Percentiles rank a stretch among this genome's conserved stretches.
These are phyloP conservation scores for Acephala macrosclerotiorum DNA, from an alignment of 2,329 filamentous ascomycete species.

Conservation along the genomic window DNA sequence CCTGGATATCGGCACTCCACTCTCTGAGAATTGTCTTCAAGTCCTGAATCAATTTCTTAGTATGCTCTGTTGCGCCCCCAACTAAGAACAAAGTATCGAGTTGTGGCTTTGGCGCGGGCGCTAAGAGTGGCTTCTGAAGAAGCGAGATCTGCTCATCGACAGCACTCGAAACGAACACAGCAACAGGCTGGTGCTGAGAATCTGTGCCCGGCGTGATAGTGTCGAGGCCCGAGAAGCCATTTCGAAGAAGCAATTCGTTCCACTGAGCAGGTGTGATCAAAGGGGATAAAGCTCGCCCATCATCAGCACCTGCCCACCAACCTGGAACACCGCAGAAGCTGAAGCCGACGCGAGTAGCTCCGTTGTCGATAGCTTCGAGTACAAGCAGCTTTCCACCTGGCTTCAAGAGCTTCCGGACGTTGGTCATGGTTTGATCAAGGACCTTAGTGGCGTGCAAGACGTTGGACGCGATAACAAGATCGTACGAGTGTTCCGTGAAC, in stretches of 20 bases:
- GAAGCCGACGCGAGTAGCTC: conserved; percentile 37
- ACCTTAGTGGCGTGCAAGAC: conserved; percentile 37
- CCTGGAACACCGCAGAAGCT: conserved; percentile 43
- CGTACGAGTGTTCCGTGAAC: conserved; percentile 27
- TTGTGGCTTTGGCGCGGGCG: not conserved
- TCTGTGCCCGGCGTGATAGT: conserved; percentile 17
- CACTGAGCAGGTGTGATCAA: conserved; percentile 15
- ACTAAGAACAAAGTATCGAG: not conserved
- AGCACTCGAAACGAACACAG: conserved; percentile 1
- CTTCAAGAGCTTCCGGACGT: conserved; percentile 42
- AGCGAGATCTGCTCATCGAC: not conserved
- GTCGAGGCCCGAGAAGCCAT: conserved; percentile 22
- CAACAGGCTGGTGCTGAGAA: not conserved
- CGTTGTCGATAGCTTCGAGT: conserved; percentile 40
- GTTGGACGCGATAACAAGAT: conserved; percentile 30
- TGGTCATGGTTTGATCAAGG: conserved; percentile 38
- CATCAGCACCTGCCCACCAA: conserved; percentile 42
- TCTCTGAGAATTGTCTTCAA: not conserved
- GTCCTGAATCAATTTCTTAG: not conserved
- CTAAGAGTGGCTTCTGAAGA: not conserved
- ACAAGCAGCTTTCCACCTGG: conserved; percentile 42
- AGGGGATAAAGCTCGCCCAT: conserved; percentile 26
- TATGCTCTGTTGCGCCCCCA: not conserved
- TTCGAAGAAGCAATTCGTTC: conserved; percentile 13
- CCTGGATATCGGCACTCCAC: conserved; percentile 8